Base-by-base conservation (phyloP, 768 basidiomycete genomes). In the Porpolomopsis calyptriformis region DNA sequence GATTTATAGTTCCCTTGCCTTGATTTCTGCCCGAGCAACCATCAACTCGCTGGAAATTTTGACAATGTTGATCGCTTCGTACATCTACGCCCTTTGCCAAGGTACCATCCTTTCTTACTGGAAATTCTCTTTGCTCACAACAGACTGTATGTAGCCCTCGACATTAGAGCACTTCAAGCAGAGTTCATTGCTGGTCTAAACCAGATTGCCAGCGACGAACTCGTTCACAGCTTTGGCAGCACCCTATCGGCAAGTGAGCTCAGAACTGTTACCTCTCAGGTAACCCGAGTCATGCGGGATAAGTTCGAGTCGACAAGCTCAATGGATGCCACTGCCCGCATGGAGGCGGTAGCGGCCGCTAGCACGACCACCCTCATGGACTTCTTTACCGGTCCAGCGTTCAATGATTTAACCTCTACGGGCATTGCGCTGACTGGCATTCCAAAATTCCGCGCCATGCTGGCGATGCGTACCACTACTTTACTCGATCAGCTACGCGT, bases 1-100 rank as follows among this genome's bases (percentile, higher is more conserved):
- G 26, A n/a, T n/a, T n/a, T 36, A 14, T 41, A 74, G 74, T 49
- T 76, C 74, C 23, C 56, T 76, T 57, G 85, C 85, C 7, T 66
- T 87, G 51, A 80, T 86, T 46, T 83, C 82, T 33, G 83, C 78
- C 14, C 76, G 85, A 26, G 80, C 81, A 16, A 88, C 85, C 3
- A 67, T 85, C 52, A 77, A 71, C 43, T 70, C 85, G 9, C 60
- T 83, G 19, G 82, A 88, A 47, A 80, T 85, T 16, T 66, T 88
- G 22, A 72, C 78, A 6, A 72, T 84, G 63, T 64, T 87, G 36
- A 73, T 74, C n/a, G 67, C 83, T 3, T 77, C 78, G 5, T 85
- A 83, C 60, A 68, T 88, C 19, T 85, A 85, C 62, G 64, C 75
- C 40, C 70, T 83, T 31, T 83, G 81, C 60, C 83, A 86, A 73